Percentiles rank a stretch among this genome's conserved stretches.
Evolutionary conservation across 2,329 filamentous ascomycete species (phyloP).

Genomic region (Trichophyton rubrum): DNA sequence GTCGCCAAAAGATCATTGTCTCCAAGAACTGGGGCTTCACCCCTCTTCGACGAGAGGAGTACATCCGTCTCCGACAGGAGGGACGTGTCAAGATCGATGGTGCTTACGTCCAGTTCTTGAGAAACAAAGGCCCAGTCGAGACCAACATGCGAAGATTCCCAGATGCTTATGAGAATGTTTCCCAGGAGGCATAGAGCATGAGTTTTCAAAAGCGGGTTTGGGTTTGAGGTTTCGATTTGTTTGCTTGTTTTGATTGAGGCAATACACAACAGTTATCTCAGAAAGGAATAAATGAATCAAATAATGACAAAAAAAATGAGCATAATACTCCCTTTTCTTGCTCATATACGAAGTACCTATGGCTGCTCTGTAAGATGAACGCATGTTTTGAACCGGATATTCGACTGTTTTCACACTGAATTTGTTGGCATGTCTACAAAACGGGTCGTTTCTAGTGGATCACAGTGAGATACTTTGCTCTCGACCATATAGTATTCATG

Average conservation of each 20-base stretch:
- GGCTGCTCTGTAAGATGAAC: too few species aligned
- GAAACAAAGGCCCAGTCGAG: slow-evolving; percentile 76
- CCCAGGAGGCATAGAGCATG: slow-evolving; percentile 31
- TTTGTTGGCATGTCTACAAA: too few species aligned
- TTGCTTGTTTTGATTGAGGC: slow-evolving; percentile 4
- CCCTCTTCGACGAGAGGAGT: slow-evolving; percentile 92
- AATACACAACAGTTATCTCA: slow-evolving; percentile 1
- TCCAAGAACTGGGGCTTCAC: slow-evolving; percentile 99
- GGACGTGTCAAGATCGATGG: slow-evolving; percentile 93
- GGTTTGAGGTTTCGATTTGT: slow-evolving; percentile 1
- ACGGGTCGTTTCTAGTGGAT: too few species aligned
- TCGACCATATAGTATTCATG: too few species aligned
- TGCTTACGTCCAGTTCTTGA: slow-evolving; percentile 98
- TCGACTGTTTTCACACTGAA: too few species aligned
- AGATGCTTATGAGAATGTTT: slow-evolving; percentile 53
- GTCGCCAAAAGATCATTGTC: slow-evolving; percentile 99
- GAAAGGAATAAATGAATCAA: slow-evolving; percentile 6
- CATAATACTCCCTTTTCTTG: background rate
- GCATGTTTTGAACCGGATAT: too few species aligned
- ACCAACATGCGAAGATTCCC: slow-evolving; percentile 93
- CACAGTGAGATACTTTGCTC: too few species aligned
- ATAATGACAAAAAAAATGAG: slow-evolving; percentile 4
- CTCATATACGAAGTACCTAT: background rate
- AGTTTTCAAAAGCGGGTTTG: background rate
- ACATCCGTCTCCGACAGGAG: slow-evolving; percentile 85